Conservation (phyloP, 2,329 filamentous ascomycete genomes). For the Diplocarpon mali region DNA sequence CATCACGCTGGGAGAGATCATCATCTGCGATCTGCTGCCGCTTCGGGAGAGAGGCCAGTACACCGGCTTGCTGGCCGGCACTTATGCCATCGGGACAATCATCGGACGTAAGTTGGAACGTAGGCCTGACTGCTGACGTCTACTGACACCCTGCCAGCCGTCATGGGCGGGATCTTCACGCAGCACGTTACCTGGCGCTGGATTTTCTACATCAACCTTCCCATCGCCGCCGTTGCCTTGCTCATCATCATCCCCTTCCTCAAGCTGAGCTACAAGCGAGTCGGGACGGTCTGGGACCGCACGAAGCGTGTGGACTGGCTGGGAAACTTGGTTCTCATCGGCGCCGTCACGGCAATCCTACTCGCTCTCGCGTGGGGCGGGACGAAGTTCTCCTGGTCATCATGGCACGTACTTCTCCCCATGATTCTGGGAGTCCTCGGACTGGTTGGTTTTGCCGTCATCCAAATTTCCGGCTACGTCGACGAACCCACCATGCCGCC, state of each 20-base stretch:
- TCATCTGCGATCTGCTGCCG: slow-evolving; percentile 8
- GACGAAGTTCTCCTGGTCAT: slow-evolving; percentile 47
- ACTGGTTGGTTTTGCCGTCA: slow-evolving; percentile 48
- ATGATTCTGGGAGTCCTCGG: slow-evolving; percentile 51
- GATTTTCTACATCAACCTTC: slow-evolving; percentile 10
- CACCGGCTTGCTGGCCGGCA: slow-evolving; percentile 7
- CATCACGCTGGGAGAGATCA: slow-evolving; percentile 8
- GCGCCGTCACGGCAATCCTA: slow-evolving; percentile 71
- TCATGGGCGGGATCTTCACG: slow-evolving; percentile 6
- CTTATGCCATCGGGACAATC: slow-evolving; percentile 7
- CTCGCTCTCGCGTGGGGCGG: slow-evolving; percentile 78
- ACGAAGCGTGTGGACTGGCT: slow-evolving; percentile 47
- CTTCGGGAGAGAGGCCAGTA: slow-evolving; percentile 7
- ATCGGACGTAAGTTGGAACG: slow-evolving; percentile 6
- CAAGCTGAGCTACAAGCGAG: slow-evolving; percentile 43
- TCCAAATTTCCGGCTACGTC: slow-evolving; percentile 5
- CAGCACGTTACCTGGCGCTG: slow-evolving; percentile 7
- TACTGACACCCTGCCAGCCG: slow-evolving; percentile 3
- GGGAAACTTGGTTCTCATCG: slow-evolving; percentile 48
- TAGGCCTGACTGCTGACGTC: neutral
- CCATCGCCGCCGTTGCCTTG: slow-evolving; percentile 13
- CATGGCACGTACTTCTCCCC: slow-evolving; percentile 23
- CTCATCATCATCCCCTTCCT: slow-evolving; percentile 46
- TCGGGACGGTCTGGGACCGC: slow-evolving; percentile 38
- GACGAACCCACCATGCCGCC: slow-evolving; percentile 70